These are phyloP conservation scores for Thraustochytrium sp. DNA, from an alignment of 352 stramenopile species.

Conservation along the genomic window DNA sequence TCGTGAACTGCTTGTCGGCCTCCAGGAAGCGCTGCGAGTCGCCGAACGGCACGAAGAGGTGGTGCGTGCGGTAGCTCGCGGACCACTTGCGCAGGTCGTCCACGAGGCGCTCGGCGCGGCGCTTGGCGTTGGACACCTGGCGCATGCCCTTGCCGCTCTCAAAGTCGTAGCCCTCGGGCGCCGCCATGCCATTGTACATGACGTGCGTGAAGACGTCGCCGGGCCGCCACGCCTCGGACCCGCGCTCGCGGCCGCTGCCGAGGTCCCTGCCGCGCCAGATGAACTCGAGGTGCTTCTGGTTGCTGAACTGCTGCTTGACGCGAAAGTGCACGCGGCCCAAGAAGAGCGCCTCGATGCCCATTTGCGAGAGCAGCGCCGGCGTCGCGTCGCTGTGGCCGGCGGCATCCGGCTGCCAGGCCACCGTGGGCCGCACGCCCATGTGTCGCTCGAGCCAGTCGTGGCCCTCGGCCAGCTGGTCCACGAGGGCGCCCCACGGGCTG, in stretches of 20 bases:
- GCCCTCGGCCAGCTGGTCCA: conserved; percentile 94
- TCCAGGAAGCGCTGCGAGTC: conserved; percentile 87
- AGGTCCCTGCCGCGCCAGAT: conserved; percentile 85
- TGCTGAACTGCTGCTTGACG: conserved; percentile 80
- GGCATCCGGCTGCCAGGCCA: conserved; percentile 95
- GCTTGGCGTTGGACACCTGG: conserved; percentile 30
- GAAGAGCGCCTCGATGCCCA: conserved; percentile 92
- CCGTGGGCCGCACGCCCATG: conserved; percentile 82
- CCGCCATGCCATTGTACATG: conserved; percentile 71
- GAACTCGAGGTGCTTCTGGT: conserved; percentile 81
- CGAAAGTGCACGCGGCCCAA: conserved; percentile 96
- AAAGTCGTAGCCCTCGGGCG: conserved; percentile 64
- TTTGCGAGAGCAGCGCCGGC: conserved; percentile 68
- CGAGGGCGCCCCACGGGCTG: conserved; percentile 90
- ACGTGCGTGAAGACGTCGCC: conserved; percentile 76
- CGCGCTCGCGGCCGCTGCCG: conserved; percentile 49
- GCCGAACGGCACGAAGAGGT: conserved; percentile 83
- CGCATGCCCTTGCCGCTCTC: conserved; percentile 45
- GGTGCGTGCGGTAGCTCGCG: conserved; percentile 49
- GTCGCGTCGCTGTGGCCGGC: conserved; percentile 74
- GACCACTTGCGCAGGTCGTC: neutral
- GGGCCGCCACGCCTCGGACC: conserved; percentile 47
- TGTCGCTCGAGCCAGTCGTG: conserved; percentile 86
- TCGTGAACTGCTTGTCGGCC: conserved; percentile 78
- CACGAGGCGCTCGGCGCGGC: neutral